Percentiles rank a stretch among this genome's conserved stretches.
Conservation (phyloP, 768 basidiomycete species). For the Boletus vermiculosoides region DNA sequence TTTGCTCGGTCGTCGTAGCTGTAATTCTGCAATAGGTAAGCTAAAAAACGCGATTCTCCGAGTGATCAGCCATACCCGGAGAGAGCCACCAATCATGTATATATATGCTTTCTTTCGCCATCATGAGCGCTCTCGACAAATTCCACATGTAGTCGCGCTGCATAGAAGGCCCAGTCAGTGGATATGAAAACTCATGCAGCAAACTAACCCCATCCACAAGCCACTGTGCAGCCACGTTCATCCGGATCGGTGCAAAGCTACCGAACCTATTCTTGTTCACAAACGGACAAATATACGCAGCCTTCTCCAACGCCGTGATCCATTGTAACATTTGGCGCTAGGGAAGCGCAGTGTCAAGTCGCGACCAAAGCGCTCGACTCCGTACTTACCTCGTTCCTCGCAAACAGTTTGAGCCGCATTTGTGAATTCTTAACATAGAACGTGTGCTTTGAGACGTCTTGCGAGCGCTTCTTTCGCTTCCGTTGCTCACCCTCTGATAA, state of each 20-base stretch:
- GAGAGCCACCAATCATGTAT: constrained; percentile 99
- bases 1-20: constrained; percentile 81
- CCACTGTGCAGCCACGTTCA: constrained; percentile 96
- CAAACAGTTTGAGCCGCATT: constrained; percentile 79
- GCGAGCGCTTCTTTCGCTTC: constrained; percentile 46
- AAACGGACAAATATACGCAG: constrained; percentile 75
- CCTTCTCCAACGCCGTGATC: constrained; percentile 86
- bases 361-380: not conserved
- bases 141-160: constrained; percentile 99
- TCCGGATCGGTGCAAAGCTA: constrained; percentile 89
- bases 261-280: constrained; percentile 82
- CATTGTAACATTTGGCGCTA: constrained; percentile 97
- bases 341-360: constrained; percentile 3
- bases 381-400: constrained; percentile 71
- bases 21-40: constrained; percentile 54
- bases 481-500: constrained; percentile 38
- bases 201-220: constrained; percentile 88
- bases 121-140: constrained; percentile 82
- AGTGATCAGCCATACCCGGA: constrained; percentile 52
- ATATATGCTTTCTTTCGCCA: constrained; percentile 86
- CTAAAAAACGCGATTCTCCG: not conserved
- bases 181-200: not conserved
- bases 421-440: constrained; percentile 94
- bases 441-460: constrained; percentile 86
- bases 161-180: constrained; percentile 4